Conservation (phyloP, 1,139 yeast genomes). For the Candida dubliniensis region DNA sequence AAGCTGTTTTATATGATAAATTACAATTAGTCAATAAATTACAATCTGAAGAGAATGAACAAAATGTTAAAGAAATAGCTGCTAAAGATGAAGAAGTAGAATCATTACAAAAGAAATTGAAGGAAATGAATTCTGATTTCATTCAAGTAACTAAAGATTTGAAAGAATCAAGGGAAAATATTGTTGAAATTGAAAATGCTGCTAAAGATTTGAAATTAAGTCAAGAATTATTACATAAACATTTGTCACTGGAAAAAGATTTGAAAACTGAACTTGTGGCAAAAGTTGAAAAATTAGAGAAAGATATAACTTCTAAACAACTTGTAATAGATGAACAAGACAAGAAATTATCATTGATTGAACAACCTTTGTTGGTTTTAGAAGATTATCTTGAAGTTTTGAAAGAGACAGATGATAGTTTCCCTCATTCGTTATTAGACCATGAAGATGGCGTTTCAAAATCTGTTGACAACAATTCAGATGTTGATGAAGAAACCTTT, state of each 20-base stretch:
- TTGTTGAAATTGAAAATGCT: conserved; percentile 7
- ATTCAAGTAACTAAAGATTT: conserved; percentile 8
- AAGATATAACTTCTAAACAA: conserved; percentile 1
- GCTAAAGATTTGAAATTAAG: conserved; percentile 9
- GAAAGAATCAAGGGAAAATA: conserved; percentile 5
- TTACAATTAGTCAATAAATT: conserved; percentile 5
- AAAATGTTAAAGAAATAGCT: conserved; percentile 4
- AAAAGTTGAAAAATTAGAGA: conserved; percentile 5
- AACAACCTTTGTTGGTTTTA: conserved; percentile 6
- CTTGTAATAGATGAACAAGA: conserved; percentile 1
- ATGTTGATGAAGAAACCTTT: neutral
- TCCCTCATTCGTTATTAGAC: neutral
- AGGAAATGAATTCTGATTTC: conserved; percentile 6
- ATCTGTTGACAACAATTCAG: neutral
- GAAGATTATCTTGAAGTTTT: conserved; percentile 3
- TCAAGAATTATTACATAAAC: conserved; percentile 4
- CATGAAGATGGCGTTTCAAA: neutral
- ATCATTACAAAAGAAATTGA: conserved; percentile 5
- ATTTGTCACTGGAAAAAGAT: conserved; percentile 3
- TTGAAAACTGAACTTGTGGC: conserved; percentile 1
- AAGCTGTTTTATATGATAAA: conserved; percentile 2
- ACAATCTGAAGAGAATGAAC: conserved; percentile 9
- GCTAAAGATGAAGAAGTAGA: neutral
- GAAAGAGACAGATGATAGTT: conserved; percentile 1
- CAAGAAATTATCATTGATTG: conserved; percentile 2